Conservation (phyloP, 2,329 filamentous ascomycete genomes). For the Pyricularia pennisetigena region DNA sequence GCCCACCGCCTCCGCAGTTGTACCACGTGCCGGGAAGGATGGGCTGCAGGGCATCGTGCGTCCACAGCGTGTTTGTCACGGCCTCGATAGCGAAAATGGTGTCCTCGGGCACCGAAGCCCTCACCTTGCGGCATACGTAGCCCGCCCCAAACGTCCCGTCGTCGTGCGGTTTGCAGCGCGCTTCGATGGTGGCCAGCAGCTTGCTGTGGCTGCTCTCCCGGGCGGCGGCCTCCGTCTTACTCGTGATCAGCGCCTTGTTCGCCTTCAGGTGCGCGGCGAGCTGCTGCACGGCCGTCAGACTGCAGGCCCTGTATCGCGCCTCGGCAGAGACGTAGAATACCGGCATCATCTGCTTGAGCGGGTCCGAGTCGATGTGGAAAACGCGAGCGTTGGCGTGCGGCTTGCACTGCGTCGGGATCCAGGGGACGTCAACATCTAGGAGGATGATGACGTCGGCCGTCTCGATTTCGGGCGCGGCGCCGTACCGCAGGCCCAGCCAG, state of each 20-base stretch:
- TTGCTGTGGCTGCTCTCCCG: conserved; percentile 40
- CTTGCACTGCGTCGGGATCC: conserved; percentile 70
- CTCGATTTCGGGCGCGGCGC: conserved; percentile 61
- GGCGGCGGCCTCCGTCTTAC: conserved; percentile 26
- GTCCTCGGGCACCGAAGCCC: conserved; percentile 27
- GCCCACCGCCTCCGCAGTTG: conserved; percentile 42
- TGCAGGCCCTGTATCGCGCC: conserved; percentile 57
- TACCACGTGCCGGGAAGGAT: conserved; percentile 41
- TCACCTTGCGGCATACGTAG: conserved; percentile 26
- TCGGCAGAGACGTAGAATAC: conserved; percentile 61
- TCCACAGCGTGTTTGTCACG: conserved; percentile 57
- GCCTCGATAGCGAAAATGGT: conserved; percentile 68
- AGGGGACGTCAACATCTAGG: conserved; percentile 83
- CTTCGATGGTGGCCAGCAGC: conserved; percentile 49
- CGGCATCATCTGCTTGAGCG: conserved; percentile 62
- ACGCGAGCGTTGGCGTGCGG: conserved; percentile 42
- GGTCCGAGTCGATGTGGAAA: conserved; percentile 57
- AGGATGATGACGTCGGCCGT: conserved; percentile 79
- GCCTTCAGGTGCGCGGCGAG: conserved; percentile 50
- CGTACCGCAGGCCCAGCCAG: conserved; percentile 64
- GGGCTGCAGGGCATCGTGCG: conserved; percentile 58
- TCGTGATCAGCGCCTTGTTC: conserved; percentile 23
- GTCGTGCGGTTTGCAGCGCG: conserved; percentile 43
- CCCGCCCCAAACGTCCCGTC: conserved; percentile 53
- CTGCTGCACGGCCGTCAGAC: conserved; percentile 56